Evolutionary conservation across 192 early-diverging fungal genomes (phyloP), one percentile per base, ranked within the genome.

Genomic region (Coemansia sp.): DNA sequence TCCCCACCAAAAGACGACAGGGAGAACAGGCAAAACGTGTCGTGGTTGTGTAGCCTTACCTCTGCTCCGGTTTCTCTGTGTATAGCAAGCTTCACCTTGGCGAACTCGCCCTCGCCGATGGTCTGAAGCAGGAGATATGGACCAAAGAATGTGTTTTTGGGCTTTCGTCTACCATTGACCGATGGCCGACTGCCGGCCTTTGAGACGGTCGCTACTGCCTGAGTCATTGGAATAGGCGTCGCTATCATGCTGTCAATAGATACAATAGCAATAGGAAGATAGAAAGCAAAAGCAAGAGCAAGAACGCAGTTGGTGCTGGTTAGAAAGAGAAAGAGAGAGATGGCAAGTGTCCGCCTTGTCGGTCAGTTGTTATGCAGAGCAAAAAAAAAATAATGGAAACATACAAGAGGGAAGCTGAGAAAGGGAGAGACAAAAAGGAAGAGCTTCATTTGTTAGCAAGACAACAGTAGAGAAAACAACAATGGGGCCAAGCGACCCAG

Each of bases 71-170:
- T 83, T 33, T 91, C 87, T 46, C 85, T 84, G 69, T 99, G 94
- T 70, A 92, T 88, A 4, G 93, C 95, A 15, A 98, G 87, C 83
- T 99, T 99, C 65, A 97, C 95, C 81, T 99, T 97, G 63, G 93
- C 95, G 84, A 97, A 97, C 85, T 99, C 96, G 58, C 95, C 97
- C 82, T 97, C 95, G 61, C 95, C 95, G 12, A 99, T 87, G 24
- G 95, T 98, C 83, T 99, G 96, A 56, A 95, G 87, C 65, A 99
- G 87, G 16, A 94, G 73, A 84, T 99, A 99, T 62, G 94, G 93
- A 7, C 95, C 92, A 77, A 94, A 91, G 70, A 91, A 87, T 24
- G 87, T 89, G 43, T 85, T 77, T 71, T 81, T 81, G 59, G 74
- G 64, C 74, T 81, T 81, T 35, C 79, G 73, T 33, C 79, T 69